phyloP scores from a whole-genome alignment of 768 basidiomycete species.

The Sporobolomyces phaffii region DNA sequence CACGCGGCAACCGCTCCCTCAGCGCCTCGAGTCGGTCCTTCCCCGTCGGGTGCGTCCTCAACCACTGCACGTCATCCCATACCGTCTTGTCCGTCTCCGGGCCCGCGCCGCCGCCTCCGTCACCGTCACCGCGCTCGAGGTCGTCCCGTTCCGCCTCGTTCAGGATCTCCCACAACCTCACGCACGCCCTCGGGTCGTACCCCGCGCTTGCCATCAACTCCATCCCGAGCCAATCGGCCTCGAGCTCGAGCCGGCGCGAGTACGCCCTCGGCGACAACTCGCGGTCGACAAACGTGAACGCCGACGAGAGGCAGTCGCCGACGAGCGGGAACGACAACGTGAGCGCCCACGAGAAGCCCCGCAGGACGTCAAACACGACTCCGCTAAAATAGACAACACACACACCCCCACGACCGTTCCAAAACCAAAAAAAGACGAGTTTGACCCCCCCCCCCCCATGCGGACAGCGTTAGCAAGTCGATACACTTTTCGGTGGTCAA shows the following conservation, averaged over 20 bases:
- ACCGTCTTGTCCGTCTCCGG: constrained; percentile 35
- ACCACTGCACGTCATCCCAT: constrained; percentile 44
- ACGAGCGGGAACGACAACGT: constrained; percentile 52
- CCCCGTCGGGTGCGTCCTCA: constrained; percentile 51
- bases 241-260: constrained; percentile 50
- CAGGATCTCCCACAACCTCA: constrained; percentile 51
- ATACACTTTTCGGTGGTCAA: no score
- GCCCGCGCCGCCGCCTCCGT: neutral
- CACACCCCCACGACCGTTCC: no score
- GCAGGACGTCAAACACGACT: constrained; percentile 51
- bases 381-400: no score
- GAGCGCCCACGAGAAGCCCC: constrained; percentile 48
- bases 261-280: constrained; percentile 49
- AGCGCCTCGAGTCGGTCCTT: constrained; percentile 45
- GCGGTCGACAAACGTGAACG: constrained; percentile 49
- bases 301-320: constrained; percentile 48
- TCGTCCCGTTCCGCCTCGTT: constrained; percentile 47
- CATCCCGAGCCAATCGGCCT: constrained; percentile 51
- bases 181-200: constrained; percentile 49
- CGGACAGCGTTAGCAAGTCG: no score
- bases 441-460: no score
- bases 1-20: constrained; percentile 37
- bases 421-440: no score
- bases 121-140: constrained; percentile 42
- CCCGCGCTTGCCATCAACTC: constrained; percentile 52